Evolutionary conservation across 352 stramenopile genomes (phyloP).

Genomic region (Globisporangium echinulatum): DNA sequence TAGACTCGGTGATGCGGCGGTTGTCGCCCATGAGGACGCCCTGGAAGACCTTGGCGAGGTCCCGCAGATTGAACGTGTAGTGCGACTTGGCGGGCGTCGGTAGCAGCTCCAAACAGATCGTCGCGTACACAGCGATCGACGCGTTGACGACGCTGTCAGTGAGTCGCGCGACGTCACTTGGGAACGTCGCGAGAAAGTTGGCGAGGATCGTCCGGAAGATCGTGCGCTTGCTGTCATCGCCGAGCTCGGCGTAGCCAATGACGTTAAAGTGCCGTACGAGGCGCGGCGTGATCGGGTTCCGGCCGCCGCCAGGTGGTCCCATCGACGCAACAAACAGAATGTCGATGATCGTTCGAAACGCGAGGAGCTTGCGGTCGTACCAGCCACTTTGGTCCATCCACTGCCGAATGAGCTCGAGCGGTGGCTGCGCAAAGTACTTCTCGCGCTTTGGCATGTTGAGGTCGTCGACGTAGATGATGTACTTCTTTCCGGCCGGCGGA

Average conservation of each 20-base stretch:
- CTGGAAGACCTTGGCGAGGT: conserved; percentile 93
- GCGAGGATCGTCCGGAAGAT: conserved; percentile 93
- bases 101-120: conserved; percentile 84
- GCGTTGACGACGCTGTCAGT: conserved; percentile 67
- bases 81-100: conserved; percentile 93
- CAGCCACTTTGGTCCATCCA: conserved; percentile 93
- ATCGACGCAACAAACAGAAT: conserved; percentile 89
- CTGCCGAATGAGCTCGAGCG: conserved; percentile 92
- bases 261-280: conserved; percentile 93
- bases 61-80: conserved; percentile 94
- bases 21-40: conserved; percentile 85
- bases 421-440: conserved; percentile 92
- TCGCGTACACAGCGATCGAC: conserved; percentile 90
- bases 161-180: conserved; percentile 48
- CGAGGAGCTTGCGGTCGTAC: conserved; percentile 92
- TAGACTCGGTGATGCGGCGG: conserved; percentile 51
- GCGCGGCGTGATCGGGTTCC: conserved; percentile 88
- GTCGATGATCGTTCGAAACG: conserved; percentile 86
- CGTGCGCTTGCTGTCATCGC: conserved; percentile 82
- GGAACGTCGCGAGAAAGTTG: conserved; percentile 68
- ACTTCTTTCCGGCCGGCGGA: conserved; percentile 87
- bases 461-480: conserved; percentile 94
- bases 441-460: conserved; percentile 95
- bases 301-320: conserved; percentile 88
- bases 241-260: conserved; percentile 88